A percentile compares a stretch with the other conserved stretches of the same genome.
Conservation (phyloP, 129 eudicot species). For the Oenanthe sinensis region DNA sequence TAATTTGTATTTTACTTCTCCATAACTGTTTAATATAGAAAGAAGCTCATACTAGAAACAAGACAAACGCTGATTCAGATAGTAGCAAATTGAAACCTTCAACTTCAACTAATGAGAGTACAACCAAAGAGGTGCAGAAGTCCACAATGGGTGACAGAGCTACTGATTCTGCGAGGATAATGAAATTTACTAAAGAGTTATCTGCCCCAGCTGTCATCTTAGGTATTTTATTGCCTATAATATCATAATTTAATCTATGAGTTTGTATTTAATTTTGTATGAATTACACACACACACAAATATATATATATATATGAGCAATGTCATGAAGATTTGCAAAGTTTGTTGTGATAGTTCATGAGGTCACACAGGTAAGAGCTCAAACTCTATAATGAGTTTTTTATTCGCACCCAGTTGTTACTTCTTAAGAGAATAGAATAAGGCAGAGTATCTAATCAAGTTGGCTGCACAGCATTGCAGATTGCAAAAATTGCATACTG, state of each 20-base stretch:
- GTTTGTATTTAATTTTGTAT: background rate
- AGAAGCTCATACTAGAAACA: constrained; percentile 30
- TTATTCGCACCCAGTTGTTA: background rate
- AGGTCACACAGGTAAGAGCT: background rate
- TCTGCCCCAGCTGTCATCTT: constrained; percentile 65
- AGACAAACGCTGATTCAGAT: constrained; percentile 33
- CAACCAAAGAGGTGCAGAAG: constrained; percentile 59
- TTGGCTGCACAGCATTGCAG: background rate
- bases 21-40: constrained; percentile 31
- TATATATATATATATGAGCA: background rate
- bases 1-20: background rate
- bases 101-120: constrained; percentile 31
- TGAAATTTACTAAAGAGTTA: constrained; percentile 85
- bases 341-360: background rate
- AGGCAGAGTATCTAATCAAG: background rate
- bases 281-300: background rate
- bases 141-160: constrained; percentile 63
- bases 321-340: background rate
- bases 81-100: constrained; percentile 39
- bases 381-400: background rate
- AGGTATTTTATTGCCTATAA: constrained; percentile 32
- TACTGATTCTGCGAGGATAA: constrained; percentile 86
- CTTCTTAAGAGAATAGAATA: background rate
- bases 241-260: background rate
- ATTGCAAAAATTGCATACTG: background rate